Evolutionary conservation across 345 rosid genomes (phyloP).

Genomic region (Angophora floribunda): DNA sequence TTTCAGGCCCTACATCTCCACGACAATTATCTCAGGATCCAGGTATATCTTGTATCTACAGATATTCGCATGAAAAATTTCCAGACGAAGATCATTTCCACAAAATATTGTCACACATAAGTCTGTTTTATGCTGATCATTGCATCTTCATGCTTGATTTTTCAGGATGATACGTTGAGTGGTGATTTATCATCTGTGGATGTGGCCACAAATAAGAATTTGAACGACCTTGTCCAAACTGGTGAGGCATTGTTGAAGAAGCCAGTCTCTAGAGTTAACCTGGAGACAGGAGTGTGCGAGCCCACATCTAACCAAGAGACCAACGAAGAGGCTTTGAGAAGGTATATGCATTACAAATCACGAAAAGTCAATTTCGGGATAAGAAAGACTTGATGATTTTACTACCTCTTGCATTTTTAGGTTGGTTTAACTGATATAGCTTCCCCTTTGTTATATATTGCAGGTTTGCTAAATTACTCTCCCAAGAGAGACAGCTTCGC

Average conservation of each 20-base stretch:
- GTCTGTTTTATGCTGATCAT: background rate
- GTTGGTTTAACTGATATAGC: background rate
- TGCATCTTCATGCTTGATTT: background rate
- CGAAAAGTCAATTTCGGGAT: background rate
- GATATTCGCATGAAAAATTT: background rate
- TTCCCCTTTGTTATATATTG: background rate
- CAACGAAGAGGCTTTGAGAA: conserved; percentile 44
- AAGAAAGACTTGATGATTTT: background rate
- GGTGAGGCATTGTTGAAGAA: conserved; percentile 52
- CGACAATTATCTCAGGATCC: conserved; percentile 37
- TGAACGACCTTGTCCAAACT: conserved; percentile 43
- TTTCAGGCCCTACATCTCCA: conserved; percentile 38
- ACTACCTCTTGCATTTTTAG: background rate
- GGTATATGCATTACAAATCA: background rate
- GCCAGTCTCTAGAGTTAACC: conserved; percentile 45
- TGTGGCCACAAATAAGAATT: conserved; percentile 42
- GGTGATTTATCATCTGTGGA: conserved; percentile 56
- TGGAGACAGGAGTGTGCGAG: conserved; percentile 40
- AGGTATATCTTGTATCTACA: conserved; percentile 9
- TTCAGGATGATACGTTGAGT: conserved; percentile 51
- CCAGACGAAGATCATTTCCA: background rate
- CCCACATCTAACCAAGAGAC: conserved; percentile 15
- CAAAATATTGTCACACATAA: background rate
- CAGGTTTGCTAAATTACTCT: conserved; percentile 55
- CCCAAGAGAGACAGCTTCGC: conserved; percentile 49